Evolutionary conservation across 2,329 filamentous ascomycete species (phyloP).

Genomic region (Paecilomyces fulvus): DNA sequence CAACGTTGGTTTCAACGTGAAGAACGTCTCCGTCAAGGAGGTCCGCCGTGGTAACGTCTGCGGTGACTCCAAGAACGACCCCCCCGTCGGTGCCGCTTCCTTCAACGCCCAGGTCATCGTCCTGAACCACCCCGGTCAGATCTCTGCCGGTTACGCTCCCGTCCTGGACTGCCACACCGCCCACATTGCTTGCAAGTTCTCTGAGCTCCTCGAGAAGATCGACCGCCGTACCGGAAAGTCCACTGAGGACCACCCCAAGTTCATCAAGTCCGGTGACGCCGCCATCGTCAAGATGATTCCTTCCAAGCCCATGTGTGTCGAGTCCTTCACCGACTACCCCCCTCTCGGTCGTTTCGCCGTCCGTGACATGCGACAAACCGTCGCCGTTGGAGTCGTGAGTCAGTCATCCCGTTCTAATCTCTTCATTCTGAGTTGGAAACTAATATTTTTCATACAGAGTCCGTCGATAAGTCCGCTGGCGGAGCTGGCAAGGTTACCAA

Average conservation of each 20-base stretch:
- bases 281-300: constrained; percentile 99
- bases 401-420: too few species aligned
- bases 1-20: constrained; percentile 99
- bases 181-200: constrained; percentile 99
- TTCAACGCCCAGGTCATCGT: constrained; percentile 99
- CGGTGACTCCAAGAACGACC: constrained; percentile 99
- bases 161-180: constrained; percentile 99
- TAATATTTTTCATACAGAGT: constrained; percentile 41
- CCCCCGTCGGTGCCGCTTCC: constrained; percentile 74
- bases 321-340: constrained; percentile 99
- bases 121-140: constrained; percentile 99
- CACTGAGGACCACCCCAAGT: constrained; percentile 86
- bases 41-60: constrained; percentile 99
- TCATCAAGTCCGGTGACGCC: constrained; percentile 99
- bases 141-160: constrained; percentile 97
- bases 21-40: constrained; percentile 99
- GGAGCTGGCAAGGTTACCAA: constrained; percentile 52
- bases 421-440: background rate
- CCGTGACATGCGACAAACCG: constrained; percentile 73
- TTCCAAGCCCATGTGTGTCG: constrained; percentile 99
- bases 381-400: constrained; percentile 93
- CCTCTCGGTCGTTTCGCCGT: constrained; percentile 99
- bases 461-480: constrained; percentile 57
- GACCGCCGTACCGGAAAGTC: constrained; percentile 99
- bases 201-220: constrained; percentile 99